Conservation (phyloP, 2,329 filamentous ascomycete species). For the Alternaria conjuncta region DNA sequence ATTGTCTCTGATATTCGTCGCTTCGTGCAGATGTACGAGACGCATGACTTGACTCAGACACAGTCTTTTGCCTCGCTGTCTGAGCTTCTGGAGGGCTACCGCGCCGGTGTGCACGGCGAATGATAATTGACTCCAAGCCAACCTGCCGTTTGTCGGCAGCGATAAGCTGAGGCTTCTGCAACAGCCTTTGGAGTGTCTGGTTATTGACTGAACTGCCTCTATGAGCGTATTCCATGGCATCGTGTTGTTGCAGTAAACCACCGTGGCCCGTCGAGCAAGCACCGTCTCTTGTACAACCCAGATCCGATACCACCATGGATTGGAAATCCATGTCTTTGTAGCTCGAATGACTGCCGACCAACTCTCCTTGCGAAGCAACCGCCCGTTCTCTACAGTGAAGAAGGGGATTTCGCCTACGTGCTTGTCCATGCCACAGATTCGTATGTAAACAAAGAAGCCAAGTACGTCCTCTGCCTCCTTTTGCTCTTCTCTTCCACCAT, state of each 20-base stretch:
- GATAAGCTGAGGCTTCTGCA: background rate
- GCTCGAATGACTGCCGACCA: constrained; percentile 1
- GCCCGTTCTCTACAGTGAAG: background rate
- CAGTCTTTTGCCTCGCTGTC: background rate
- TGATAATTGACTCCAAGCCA: background rate
- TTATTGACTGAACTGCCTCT: background rate
- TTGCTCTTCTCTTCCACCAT: background rate
- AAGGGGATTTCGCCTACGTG: constrained; percentile 1
- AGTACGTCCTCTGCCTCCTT: background rate
- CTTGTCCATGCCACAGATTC: background rate
- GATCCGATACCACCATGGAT: constrained; percentile 16
- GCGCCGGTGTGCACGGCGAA: background rate
- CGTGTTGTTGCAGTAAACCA: constrained; percentile 9
- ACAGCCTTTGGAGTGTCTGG: background rate
- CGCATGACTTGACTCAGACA: background rate
- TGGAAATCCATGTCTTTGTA: background rate
- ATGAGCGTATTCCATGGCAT: constrained; percentile 17
- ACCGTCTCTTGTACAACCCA: constrained; percentile 24
- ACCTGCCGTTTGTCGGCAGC: background rate
- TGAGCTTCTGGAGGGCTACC: background rate
- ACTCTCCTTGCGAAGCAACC: background rate
- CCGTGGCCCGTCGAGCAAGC: constrained; percentile 14
- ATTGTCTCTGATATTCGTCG: constrained; percentile 17
- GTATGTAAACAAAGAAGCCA: constrained; percentile 1
- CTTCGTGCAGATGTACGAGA: background rate